phyloP scores from a whole-genome alignment of 2,329 filamentous ascomycete genomes.

The Lasiodiplodia sp. region DNA sequence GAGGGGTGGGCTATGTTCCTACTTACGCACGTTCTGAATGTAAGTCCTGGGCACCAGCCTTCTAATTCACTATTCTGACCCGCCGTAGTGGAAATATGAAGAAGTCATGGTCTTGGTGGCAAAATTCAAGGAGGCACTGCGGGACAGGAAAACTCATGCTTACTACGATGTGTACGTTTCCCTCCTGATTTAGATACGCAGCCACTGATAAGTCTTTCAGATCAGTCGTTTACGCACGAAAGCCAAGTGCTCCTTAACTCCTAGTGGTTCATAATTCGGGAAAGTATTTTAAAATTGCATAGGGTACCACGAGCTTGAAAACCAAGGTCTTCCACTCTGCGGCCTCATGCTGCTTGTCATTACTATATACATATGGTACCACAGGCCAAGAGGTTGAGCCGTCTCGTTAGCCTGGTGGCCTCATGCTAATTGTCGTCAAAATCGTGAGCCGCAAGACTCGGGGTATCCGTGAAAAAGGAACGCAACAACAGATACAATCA shows the following conservation, averaged over 20 bases:
- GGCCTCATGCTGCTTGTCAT: constrained; percentile 20
- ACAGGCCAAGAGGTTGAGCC: not conserved
- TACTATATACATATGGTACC: constrained; percentile 16
- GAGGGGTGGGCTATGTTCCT: constrained; percentile 25
- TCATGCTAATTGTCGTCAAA: constrained; percentile 22
- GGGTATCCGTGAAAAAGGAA: constrained; percentile 20
- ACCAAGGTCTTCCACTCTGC: not conserved
- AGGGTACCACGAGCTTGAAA: not conserved
- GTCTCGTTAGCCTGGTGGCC: not conserved
- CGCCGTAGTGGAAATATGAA: constrained; percentile 13
- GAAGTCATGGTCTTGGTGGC: constrained; percentile 17
- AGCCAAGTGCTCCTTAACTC: not conserved
- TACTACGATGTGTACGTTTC: constrained; percentile 19
- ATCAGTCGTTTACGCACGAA: constrained; percentile 12
- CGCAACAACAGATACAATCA: constrained; percentile 1
- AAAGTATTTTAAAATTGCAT: not conserved
- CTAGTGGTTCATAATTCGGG: not conserved
- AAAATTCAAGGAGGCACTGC: constrained; percentile 16
- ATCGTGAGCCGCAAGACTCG: constrained; percentile 8
- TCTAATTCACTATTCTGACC: not conserved
- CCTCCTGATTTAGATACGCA: not conserved
- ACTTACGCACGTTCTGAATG: constrained; percentile 16
- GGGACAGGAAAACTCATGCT: constrained; percentile 14
- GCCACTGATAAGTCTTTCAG: not conserved
- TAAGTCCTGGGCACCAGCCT: not conserved